phyloP scores from a whole-genome alignment of 2,329 filamentous ascomycete genomes.

The Aspergillus japonicus region DNA sequence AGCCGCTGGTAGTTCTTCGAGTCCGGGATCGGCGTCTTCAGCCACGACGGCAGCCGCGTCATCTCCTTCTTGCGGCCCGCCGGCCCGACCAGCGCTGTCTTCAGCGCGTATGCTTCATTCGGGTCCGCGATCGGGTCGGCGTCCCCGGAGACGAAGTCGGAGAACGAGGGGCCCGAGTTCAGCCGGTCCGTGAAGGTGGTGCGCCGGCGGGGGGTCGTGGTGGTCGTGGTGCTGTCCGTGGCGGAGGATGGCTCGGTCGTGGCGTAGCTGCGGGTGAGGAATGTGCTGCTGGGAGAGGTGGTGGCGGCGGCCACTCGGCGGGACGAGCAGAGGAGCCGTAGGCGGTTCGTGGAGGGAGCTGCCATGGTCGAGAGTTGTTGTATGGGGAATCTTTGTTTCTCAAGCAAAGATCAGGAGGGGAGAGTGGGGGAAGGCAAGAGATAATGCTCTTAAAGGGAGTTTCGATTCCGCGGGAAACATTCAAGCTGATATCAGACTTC shows the following conservation, averaged over 20 bases:
- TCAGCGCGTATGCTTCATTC: slow-evolving; percentile 58
- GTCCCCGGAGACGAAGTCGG: slow-evolving; percentile 58
- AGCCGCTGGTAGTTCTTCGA: slow-evolving; percentile 90
- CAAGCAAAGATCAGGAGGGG: background rate
- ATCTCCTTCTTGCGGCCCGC: slow-evolving; percentile 64
- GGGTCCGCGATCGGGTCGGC: slow-evolving; percentile 42
- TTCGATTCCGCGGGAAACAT: slow-evolving; percentile 32
- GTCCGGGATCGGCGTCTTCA: slow-evolving; percentile 91
- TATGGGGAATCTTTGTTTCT: background rate
- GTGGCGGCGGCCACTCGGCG: slow-evolving; percentile 18
- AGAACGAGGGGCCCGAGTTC: slow-evolving; percentile 64
- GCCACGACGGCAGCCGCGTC: slow-evolving; percentile 82
- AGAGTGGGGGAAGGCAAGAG: background rate
- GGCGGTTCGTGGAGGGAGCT: slow-evolving; percentile 30
- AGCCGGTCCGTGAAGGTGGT: slow-evolving; percentile 63
- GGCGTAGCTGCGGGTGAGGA: slow-evolving; percentile 36
- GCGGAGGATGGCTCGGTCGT: slow-evolving; percentile 40
- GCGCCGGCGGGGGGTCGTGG: slow-evolving; percentile 56
- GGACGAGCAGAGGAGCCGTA: slow-evolving; percentile 34
- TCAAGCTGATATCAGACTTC: slow-evolving; percentile 11
- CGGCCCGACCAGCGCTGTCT: slow-evolving; percentile 61
- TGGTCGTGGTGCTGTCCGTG: slow-evolving; percentile 22
- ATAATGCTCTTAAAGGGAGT: background rate
- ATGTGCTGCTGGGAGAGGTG: slow-evolving; percentile 14
- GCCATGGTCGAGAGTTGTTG: slow-evolving; percentile 28